Base-by-base conservation (phyloP, 2,329 filamentous ascomycete species). In the Magnaporthiopsis rhizophila region DNA sequence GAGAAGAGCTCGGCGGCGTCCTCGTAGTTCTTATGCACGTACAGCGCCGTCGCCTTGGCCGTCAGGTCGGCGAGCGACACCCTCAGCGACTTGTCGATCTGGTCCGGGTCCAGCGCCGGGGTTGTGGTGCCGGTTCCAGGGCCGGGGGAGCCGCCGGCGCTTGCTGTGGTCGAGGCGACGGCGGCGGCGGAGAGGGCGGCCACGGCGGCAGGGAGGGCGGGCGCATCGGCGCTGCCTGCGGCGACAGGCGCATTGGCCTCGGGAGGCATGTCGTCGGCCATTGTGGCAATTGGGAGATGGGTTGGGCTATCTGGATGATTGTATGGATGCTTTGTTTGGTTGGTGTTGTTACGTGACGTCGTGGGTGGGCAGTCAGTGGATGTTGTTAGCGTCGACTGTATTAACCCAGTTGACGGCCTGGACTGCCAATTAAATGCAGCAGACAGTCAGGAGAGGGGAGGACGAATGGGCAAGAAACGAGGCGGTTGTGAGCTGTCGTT, bases 1-100 rank as follows among this genome's bases (percentile, higher is more conserved):
- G 92, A 93, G 79, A 93, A 98, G 67, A 93, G 81, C 72, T 98
- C 94, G 65, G 92, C 86, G 12, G 95, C 92, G 61, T 89, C 88
- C 64, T 89, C 86, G 76, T 92, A 97, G 75, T 96, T 90, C 79
- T 94, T 96, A 73, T 93, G 88, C 28, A 89, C 88, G 78, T 96
- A 98, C 70, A 96, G 87, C 24, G 92, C 87, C 26, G 90, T 88
- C 57, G 91, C 95, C 74, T 89, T 89, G 66, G 90, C 89, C 72
- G 86, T 89, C 68, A 97, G 83, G 73, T 96, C 89, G 67, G 88
- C 86, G 59, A 96, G 83, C 56, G 87, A 88, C 65, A 89, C 86
- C 74, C 82, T 86, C 62, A 76, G 74, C 66, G 71, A 73, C 64
- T 71, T 66, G 26, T 69, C 68, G 59, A 71, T 69, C 70, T 76